Evolutionary conservation across 164 flowering plant genomes (phyloP), one percentile per base, ranked within the genome.

Genomic region (Cinnamomum micranthum): DNA sequence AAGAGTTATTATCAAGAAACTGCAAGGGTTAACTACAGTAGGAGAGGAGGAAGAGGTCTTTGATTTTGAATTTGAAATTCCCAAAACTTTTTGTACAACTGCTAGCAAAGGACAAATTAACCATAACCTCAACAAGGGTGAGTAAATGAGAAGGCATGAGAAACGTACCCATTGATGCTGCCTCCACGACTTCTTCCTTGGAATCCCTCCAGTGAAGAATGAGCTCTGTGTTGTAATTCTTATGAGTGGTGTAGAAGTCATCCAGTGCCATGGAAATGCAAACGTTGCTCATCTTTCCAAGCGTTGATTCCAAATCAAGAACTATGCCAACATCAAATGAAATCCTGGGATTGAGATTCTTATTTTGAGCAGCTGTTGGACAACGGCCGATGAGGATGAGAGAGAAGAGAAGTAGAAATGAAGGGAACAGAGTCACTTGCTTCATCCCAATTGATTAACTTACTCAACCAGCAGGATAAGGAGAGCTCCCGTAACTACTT

Each of bases 191-290:
- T 24, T 77, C 79, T 23, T 22, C 20, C 15, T 67, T 35, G 7
- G 74, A 76, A 28, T 71, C 50, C 20, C 78, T 47, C 2, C n/a
- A 50, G 24, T 76, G 74, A 13, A 76, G 51, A 20, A 74, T 55
- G 1, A 78, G 55, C 59, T 65, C 50, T 6, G 76, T 28, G 6
- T 23, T 64, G 69, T 74, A 70, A 20, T 70, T 74, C 2, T 9
- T 17, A 24, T 78, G 73, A 20, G 20, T 12, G 33, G 62, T 12
- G 58, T 78, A 74, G 22, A 74, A 78, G 22, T 74, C 73, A 6
- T 52, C 24, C 6, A 51, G 24, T 0, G 77, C 80, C 66, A 74
- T 70, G 0, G 64, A 69, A 33, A 78, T 64, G 64, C 80, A 69
- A 10, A 15, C 13, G 5, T 7, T 25, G 2, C 50, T 51, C 31